Base-by-base conservation (phyloP, 2,329 filamentous ascomycete species). In the Ophiobolus disseminans region DNA sequence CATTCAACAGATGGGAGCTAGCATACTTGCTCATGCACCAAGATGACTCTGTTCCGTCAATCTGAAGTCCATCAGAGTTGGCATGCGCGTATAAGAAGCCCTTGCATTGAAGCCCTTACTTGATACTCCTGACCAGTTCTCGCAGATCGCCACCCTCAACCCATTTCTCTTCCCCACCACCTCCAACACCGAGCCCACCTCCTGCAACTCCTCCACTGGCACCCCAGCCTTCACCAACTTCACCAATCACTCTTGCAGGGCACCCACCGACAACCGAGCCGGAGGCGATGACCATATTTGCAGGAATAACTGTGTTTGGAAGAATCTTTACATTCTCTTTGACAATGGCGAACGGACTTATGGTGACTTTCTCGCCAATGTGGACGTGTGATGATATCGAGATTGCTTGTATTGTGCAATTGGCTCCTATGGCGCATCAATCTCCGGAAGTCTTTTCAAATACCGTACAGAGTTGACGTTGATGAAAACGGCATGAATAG, bases 291-390 rank as follows among this genome's bases (percentile, higher is more conserved):
- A 97, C 90, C 86, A 95, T 96, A 52, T 91, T 88, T 0, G 88
- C 80, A 2, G 94, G 89, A 5, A 99, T 83, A 3, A 97, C 87
- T 0, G 90, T 85, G 22, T 88, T 88, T 51, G 96, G 91, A 58
- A 97, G 76, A 31, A 99, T 85, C 71, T 88, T 88, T 38, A 95
- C 91, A 67, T 91, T 95, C 72, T 97, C 94, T 73, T 96, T 97
- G 68, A 97, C 84, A 52, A 97, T 93, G 40, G 87, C 89, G 73
- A 97, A 92, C 60, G 91, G 88, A 47, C 90, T 89, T 40, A 99
- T 80, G 1, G 88, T 87, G 55, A 86, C 90, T 41, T 86, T 84
- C 45, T 82, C 81, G 17, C 91, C 92, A 53, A 99, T 89, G 69
- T 91, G 85, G 13, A 97, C 91, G 74, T 97, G 90, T 60, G 82